These are phyloP conservation scores for Paecilomyces dactylethromorphus DNA, from an alignment of 2,329 filamentous ascomycete genomes.

Conservation along the genomic window DNA sequence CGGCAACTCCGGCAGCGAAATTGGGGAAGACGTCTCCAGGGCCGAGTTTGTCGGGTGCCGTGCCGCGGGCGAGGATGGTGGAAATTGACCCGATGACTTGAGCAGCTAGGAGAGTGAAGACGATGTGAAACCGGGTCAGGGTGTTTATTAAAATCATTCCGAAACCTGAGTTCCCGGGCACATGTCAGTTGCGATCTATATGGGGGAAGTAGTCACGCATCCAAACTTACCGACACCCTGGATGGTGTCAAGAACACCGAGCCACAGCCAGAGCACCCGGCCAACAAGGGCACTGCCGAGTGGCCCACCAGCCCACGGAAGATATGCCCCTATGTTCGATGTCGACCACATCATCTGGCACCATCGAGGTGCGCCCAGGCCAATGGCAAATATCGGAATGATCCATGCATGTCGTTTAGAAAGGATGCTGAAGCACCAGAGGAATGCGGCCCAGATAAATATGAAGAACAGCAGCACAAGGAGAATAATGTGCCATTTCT, in stretches of 20 bases:
- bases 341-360: constrained; percentile 57
- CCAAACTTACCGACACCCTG: constrained; percentile 47
- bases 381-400: constrained; percentile 56
- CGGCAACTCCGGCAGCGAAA: constrained; percentile 25
- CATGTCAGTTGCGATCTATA: neutral
- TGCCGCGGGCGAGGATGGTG: constrained; percentile 53
- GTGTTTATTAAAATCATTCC: constrained; percentile 59
- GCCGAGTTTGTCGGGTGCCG: constrained; percentile 51
- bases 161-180: constrained; percentile 25
- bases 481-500: constrained; percentile 47
- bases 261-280: constrained; percentile 54
- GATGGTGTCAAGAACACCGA: constrained; percentile 54
- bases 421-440: constrained; percentile 45
- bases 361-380: constrained; percentile 55
- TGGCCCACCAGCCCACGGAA: constrained; percentile 51
- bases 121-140: constrained; percentile 53
- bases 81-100: constrained; percentile 53
- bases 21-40: constrained; percentile 54
- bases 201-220: neutral
- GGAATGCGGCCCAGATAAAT: constrained; percentile 45
- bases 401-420: constrained; percentile 54
- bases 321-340: constrained; percentile 48
- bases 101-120: constrained; percentile 24
- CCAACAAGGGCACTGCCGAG: constrained; percentile 47
- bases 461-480: constrained; percentile 39